phyloP scores from a whole-genome alignment of 768 basidiomycete genomes.

The Neoboletus brunneissimus region DNA sequence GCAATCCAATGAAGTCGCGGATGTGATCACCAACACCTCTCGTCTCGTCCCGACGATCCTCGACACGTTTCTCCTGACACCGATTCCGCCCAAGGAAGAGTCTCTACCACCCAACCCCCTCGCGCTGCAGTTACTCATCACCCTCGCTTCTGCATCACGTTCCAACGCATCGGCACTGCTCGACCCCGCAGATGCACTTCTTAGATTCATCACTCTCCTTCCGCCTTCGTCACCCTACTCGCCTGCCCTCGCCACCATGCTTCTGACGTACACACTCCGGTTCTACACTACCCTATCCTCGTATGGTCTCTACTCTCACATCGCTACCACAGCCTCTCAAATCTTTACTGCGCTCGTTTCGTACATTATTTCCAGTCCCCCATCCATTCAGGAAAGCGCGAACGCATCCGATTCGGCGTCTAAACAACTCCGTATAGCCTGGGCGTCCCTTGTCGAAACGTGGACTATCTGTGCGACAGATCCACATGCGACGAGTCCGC shows the following conservation, averaged over 20 bases:
- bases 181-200: conserved; percentile 58
- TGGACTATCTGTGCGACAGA: conserved; percentile 89
- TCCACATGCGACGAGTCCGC: conserved; percentile 83
- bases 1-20: conserved; percentile 47
- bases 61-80: conserved; percentile 54
- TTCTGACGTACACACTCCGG: conserved; percentile 56
- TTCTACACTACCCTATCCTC: conserved; percentile 65
- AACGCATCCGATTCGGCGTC: neutral
- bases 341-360: conserved; percentile 51
- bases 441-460: conserved; percentile 56
- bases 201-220: conserved; percentile 66
- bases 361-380: conserved; percentile 39
- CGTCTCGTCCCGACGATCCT: conserved; percentile 52
- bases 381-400: conserved; percentile 19
- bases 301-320: conserved; percentile 76
- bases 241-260: conserved; percentile 35
- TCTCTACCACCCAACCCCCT: conserved; percentile 37
- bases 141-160: conserved; percentile 65
- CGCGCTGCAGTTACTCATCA: conserved; percentile 56
- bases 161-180: conserved; percentile 56
- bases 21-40: conserved; percentile 48
- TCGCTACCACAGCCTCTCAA: conserved; percentile 58
- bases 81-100: conserved; percentile 41
- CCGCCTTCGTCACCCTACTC: conserved; percentile 46
- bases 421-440: conserved; percentile 42